Base-by-base conservation (phyloP, 441 rosid genomes). In the Flueggea neowawraea region DNA sequence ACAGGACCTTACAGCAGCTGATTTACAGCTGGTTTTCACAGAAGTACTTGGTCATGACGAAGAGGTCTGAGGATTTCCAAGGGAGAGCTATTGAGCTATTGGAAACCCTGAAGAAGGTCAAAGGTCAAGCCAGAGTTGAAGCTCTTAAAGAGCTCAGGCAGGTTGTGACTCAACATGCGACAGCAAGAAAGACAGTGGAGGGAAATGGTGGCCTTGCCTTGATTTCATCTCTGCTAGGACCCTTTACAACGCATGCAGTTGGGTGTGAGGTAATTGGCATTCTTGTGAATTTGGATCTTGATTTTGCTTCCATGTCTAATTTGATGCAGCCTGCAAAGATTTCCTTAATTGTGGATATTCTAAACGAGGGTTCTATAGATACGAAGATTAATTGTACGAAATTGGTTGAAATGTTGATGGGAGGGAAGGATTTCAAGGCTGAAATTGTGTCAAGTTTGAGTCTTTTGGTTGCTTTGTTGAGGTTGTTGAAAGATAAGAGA, bases 261-360 rank as follows among this genome's bases (percentile, higher is more conserved):
- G 98, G 98, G 48, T 88, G 88, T 31, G 98, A 89, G 72, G 88
- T 73, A 41, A 77, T 89, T 65, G 98, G 89, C 33, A 84, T 90
- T 77, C 84, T 92, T 16, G 88, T 86, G 28, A 81, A 76, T 69
- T 78, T 89, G 79, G 83, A 80, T 52, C 89, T 89, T 58, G 89
- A 84, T 77, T 84, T 66, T 0, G 83, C 76, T 16, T 78, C 91
- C 2, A 81, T 70, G 67, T 67, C 71, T 1, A 81, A 79, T 65
- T 74, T 92, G 83, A 71, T 82, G 86, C 91, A 92, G 57, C 94
- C 96, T 0, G 87, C 95, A 0, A 89, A 82, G 74, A 75, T 90
- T 44, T 90, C 96, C 2, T 74, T 88, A 65, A 78, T 90, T 75
- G 96, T 86, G 66, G 98, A 89, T 70, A 82, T 92, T 79, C 67